Evolutionary conservation across 2,329 filamentous ascomycete genomes (phyloP), one percentile per base, ranked within the genome.

Genomic region (Fusarium sp.): DNA sequence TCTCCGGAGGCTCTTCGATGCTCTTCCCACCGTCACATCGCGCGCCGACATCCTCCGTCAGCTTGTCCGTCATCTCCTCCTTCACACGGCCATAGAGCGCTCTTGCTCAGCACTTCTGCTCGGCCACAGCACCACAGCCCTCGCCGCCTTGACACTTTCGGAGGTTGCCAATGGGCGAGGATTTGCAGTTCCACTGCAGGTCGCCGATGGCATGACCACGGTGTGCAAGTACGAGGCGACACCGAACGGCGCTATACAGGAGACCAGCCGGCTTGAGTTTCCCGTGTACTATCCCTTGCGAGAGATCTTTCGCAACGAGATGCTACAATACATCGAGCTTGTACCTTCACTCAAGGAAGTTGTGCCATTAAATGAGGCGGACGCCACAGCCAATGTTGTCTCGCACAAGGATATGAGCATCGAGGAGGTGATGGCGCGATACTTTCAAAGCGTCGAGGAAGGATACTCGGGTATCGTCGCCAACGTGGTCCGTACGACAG

Each of bases 141-240:
- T 99, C 33, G 96, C 97, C 5, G 94, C 96, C 75, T 91, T 94
- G 78, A 94, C 95, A 0, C 89, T 99, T 16, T 88, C 94, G 8
- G 94, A 97, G 83, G 95, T 96, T 3, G 95, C 96, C 27, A 98
- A 98, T 83, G 97, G 97, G 1, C 90, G 96, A 58, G 97, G 96
- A 1, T 95, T 93, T 75, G 91, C 93, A 6, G 84, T 98, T 22
- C 94, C 95, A 1, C 96, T 93, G 91, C 90, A 94, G 76, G 90
- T 95, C 18, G 91, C 91, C 60, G 97, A 98, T 81, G 95, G 95
- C 6, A 83, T 86, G 56, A 82, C 84, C 38, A 81, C 83, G 1
- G 68, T 84, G 31, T 79, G 79, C 65, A 80, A 72, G 7, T 82
- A 83, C 63, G 74, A 74, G 54, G 25, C 70, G 31, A 45, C 80